These are phyloP conservation scores for Neurospora cerealis DNA, from an alignment of 495 filamentous ascomycete genomes.

Conservation along the genomic window DNA sequence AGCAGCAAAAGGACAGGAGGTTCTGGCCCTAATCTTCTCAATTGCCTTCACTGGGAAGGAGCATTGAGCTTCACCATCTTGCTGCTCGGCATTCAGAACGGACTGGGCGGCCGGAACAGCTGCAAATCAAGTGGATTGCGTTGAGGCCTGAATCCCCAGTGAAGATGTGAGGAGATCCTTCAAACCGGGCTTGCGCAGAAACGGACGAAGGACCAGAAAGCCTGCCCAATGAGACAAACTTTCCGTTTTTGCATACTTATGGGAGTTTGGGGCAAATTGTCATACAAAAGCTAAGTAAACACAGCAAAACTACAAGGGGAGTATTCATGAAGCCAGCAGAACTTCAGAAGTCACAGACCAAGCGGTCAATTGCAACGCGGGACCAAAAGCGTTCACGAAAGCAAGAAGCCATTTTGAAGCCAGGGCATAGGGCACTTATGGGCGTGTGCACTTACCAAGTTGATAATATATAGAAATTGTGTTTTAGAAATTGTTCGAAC, in stretches of 20 bases:
- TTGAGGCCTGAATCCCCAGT: not conserved
- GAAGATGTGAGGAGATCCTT: not conserved
- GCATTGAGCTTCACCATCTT: not conserved
- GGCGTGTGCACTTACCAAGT: not conserved
- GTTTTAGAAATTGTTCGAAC: too few relatives aligned
- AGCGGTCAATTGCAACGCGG: too few relatives aligned
- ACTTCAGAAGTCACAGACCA: too few relatives aligned
- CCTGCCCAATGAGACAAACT: too few relatives aligned
- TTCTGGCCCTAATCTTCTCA: not conserved
- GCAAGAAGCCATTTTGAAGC: not conserved
- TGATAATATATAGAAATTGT: not conserved
- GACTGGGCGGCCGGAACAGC: not conserved
- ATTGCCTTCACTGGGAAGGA: not conserved
- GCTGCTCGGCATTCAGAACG: not conserved
- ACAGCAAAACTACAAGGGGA: too few relatives aligned
- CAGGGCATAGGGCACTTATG: not conserved
- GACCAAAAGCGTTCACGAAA: too few relatives aligned
- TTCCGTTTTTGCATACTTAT: too few relatives aligned
- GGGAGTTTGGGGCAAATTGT: too few relatives aligned
- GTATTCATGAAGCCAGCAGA: too few relatives aligned
- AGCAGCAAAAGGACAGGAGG: not conserved
- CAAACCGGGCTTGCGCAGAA: not conserved
- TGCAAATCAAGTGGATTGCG: not conserved
- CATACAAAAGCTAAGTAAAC: too few relatives aligned
- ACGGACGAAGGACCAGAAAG: not conserved